phyloP scores from a whole-genome alignment of 1,139 yeast species.

The Scheffersomyces titani region DNA sequence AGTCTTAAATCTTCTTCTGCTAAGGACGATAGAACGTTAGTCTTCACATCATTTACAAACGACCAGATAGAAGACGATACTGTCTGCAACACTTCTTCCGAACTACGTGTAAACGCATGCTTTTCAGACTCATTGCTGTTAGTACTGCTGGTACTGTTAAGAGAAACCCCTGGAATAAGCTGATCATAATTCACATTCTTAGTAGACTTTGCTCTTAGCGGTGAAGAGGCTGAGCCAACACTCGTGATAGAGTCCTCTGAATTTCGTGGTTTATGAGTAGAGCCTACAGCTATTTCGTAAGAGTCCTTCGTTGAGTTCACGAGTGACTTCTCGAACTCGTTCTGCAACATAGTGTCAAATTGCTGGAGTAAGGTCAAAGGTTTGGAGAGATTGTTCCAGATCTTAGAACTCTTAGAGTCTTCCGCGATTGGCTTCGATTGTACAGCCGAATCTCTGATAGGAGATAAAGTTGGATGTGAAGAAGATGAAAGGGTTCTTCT shows the following conservation, averaged over 20 bases:
- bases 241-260: conserved; percentile 33
- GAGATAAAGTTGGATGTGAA: conserved; percentile 4
- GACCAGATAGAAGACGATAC: conserved; percentile 49
- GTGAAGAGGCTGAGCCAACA: conserved; percentile 25
- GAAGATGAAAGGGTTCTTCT: conserved; percentile 22
- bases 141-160: no score
- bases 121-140: background rate
- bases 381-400: conserved; percentile 49
- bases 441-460: background rate
- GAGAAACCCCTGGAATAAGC: conserved; percentile 1
- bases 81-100: conserved; percentile 42
- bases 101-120: background rate
- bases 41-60: conserved; percentile 45
- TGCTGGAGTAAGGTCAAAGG: conserved; percentile 68
- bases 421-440: background rate
- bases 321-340: conserved; percentile 61
- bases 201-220: conserved; percentile 24
- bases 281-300: background rate
- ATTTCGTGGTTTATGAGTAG: conserved; percentile 16
- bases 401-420: conserved; percentile 20
- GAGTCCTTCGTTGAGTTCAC: conserved; percentile 4
- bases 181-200: conserved; percentile 7
- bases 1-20: conserved; percentile 25
- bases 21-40: conserved; percentile 38
- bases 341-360: conserved; percentile 65